Evolutionary conservation across 140 eudicot genomes (phyloP).

Genomic region (Flaveria floridana): DNA sequence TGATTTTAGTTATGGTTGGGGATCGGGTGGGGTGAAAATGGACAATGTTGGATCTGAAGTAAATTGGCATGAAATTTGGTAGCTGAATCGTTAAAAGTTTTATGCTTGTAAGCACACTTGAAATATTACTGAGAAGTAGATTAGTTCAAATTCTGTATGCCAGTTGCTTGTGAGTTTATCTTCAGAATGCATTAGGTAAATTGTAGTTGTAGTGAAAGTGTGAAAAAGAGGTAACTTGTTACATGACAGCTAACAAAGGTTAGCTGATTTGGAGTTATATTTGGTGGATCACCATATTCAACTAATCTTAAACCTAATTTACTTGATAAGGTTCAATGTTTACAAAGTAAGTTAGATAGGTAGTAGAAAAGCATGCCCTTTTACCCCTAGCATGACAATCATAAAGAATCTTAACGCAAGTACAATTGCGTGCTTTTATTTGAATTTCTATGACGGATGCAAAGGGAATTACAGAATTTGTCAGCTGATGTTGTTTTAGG

Average conservation of each 20-base stretch:
- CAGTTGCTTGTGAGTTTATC: not conserved
- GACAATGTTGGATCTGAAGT: conserved; percentile 23
- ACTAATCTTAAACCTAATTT: conserved; percentile 32
- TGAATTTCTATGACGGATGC: not conserved
- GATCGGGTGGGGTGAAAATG: not conserved
- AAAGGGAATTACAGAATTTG: conserved; percentile 12
- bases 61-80: conserved; percentile 14
- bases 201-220: conserved; percentile 22
- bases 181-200: conserved; percentile 22
- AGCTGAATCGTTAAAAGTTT: conserved; percentile 16
- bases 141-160: not conserved
- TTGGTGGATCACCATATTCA: conserved; percentile 36
- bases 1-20: not conserved
- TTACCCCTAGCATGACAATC: conserved; percentile 5
- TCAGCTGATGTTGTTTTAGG: conserved; percentile 17
- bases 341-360: conserved; percentile 16
- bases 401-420: not conserved
- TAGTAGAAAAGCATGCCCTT: conserved; percentile 20
- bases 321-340: conserved; percentile 5
- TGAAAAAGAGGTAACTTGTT: conserved; percentile 16
- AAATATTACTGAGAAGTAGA: not conserved
- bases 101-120: not conserved
- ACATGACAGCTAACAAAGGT: conserved; percentile 23
- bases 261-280: conserved; percentile 26
- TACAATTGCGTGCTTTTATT: not conserved